phyloP scores from a whole-genome alignment of 768 basidiomycete species.

The Gymnopilus junonius region DNA sequence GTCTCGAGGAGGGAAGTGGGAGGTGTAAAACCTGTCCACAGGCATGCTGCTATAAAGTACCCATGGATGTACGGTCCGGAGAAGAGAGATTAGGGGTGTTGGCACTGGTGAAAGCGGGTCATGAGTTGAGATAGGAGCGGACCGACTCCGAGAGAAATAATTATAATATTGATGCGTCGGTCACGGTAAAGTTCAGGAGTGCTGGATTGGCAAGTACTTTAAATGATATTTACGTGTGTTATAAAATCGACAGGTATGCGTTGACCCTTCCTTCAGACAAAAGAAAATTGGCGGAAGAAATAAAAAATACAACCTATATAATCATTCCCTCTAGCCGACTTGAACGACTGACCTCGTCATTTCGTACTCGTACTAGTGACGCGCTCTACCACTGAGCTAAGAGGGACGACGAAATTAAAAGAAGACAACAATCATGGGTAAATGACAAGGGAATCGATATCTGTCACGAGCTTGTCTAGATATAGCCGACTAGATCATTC shows the following conservation, averaged over 20 bases:
- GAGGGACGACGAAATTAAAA: conserved; percentile 31
- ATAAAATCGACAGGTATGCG: background rate
- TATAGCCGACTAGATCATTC: too few relatives aligned
- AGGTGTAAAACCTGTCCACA: background rate
- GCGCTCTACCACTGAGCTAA: conserved; percentile 58
- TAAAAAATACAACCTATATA: too few relatives aligned
- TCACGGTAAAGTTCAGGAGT: background rate
- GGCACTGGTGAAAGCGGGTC: background rate
- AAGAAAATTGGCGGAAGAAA: background rate
- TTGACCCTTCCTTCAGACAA: too few relatives aligned
- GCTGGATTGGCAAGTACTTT: too few relatives aligned
- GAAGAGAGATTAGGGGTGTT: background rate
- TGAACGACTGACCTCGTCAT: conserved; percentile 41
- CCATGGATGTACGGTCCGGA: background rate
- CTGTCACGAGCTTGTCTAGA: too few relatives aligned
- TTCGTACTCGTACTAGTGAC: conserved; percentile 43
- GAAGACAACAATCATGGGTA: too few relatives aligned
- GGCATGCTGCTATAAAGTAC: background rate
- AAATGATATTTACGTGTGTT: too few relatives aligned
- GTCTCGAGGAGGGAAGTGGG: background rate
- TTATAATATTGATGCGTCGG: background rate
- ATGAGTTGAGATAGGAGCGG: background rate
- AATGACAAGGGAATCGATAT: too few relatives aligned
- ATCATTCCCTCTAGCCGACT: conserved; percentile 37
- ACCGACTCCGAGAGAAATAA: background rate